Percentiles rank a stretch among this genome's conserved stretches.
phyloP scores from a whole-genome alignment of 148 eudicot genomes.

The Polygonum aviculare region DNA sequence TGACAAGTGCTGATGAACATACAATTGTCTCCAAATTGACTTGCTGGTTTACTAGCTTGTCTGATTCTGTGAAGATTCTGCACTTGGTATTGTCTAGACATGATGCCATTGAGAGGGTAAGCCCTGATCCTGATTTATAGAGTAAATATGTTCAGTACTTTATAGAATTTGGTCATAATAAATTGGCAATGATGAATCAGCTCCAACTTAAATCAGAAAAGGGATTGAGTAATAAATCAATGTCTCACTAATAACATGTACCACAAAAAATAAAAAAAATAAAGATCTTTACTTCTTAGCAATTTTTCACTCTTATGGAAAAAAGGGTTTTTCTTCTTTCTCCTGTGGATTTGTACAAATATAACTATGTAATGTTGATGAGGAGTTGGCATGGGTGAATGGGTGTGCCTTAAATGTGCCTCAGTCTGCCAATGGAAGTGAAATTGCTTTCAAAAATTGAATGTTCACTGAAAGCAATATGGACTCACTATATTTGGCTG shows the following conservation, averaged over 20 bases:
- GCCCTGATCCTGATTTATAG: neutral
- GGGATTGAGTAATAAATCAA: neutral
- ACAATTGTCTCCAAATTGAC: neutral
- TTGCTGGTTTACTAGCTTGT: slow-evolving; percentile 1
- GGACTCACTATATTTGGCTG: neutral
- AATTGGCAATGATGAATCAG: neutral
- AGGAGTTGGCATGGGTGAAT: neutral
- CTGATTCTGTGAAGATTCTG: neutral
- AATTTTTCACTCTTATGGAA: neutral
- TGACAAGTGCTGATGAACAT: slow-evolving; percentile 3
- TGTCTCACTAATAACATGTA: neutral
- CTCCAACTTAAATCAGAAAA: neutral
- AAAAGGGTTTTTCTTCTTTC: neutral
- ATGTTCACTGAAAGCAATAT: slow-evolving; percentile 2
- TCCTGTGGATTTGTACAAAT: neutral
- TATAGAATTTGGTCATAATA: neutral
- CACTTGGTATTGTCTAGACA: neutral
- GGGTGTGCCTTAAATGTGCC: neutral
- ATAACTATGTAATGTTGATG: too few species aligned
- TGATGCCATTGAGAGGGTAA: neutral
- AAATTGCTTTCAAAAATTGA: neutral
- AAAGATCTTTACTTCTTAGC: neutral
- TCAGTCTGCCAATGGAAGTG: neutral
- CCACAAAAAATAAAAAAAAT: neutral
- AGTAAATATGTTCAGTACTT: neutral